Conservation (phyloP, 2,329 filamentous ascomycete genomes). For the Coleophoma eucalyptorum region DNA sequence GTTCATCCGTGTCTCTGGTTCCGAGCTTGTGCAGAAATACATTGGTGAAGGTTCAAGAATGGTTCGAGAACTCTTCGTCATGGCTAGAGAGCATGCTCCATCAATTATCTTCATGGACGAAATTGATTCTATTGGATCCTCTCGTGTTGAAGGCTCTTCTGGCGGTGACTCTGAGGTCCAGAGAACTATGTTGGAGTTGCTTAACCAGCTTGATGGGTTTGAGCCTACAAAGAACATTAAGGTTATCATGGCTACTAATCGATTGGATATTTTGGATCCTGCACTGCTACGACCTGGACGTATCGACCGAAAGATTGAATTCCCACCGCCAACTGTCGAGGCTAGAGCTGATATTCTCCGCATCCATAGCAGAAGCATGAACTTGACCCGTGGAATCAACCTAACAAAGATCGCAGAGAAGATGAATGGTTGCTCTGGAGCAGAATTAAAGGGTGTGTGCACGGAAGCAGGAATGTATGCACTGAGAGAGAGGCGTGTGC, state of each 20-base stretch:
- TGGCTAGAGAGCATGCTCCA: constrained; percentile 96
- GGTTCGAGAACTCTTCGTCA: constrained; percentile 98
- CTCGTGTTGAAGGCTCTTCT: constrained; percentile 90
- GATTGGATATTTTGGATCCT: constrained; percentile 94
- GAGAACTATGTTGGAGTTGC: constrained; percentile 94
- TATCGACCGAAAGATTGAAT: constrained; percentile 98
- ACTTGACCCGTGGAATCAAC: constrained; percentile 95
- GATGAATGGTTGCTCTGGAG: constrained; percentile 98
- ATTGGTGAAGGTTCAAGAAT: constrained; percentile 97
- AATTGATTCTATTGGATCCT: constrained; percentile 97
- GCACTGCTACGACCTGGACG: constrained; percentile 92
- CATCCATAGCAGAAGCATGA: constrained; percentile 98
- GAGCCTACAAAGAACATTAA: constrained; percentile 99
- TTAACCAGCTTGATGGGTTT: constrained; percentile 98
- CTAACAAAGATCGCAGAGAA: constrained; percentile 98
- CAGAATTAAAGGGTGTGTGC: constrained; percentile 97
- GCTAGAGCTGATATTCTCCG: constrained; percentile 95
- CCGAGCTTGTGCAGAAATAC: constrained; percentile 97
- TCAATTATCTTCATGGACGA: constrained; percentile 99
- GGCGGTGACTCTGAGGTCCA: constrained; percentile 97
- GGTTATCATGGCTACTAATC: constrained; percentile 99
- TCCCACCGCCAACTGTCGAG: constrained; percentile 94
- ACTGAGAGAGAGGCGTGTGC: constrained; percentile 88
- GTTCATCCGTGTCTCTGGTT: constrained; percentile 95
- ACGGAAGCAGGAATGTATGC: constrained; percentile 99